These are phyloP conservation scores for Corrigiola litoralis DNA, from an alignment of 179 eudicot genomes.

Conservation along the genomic window DNA sequence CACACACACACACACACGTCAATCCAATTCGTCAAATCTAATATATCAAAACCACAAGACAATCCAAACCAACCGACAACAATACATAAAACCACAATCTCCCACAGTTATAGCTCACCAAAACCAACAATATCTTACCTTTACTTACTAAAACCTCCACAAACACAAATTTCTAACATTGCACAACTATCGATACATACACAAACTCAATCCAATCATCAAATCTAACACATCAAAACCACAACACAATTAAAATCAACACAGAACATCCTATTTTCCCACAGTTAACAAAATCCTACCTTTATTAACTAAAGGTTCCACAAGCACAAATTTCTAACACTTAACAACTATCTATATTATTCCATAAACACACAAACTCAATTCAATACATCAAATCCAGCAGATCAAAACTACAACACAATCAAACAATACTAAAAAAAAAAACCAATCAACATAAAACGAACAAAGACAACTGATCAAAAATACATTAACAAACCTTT, in stretches of 20 bases:
- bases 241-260: no score
- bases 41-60: no score
- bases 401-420: slow-evolving; percentile 9
- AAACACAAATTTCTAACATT: neutral
- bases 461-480: neutral
- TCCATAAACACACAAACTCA: neutral
- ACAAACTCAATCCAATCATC: no score
- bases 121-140: neutral
- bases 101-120: neutral
- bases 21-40: no score
- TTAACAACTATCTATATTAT: neutral
- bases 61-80: no score
- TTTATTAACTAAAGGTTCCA: no score
- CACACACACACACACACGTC: no score
- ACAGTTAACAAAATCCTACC: no score
- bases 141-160: neutral
- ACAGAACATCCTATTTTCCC: neutral
- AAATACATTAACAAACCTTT: slow-evolving; percentile 26
- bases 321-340: neutral
- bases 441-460: neutral
- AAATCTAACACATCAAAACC: no score
- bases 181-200: no score
- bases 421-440: neutral
- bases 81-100: neutral
- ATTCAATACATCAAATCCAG: neutral